Evolutionary conservation across 352 stramenopile genomes (phyloP), one percentile per base, ranked within the genome.

Genomic region (Saprolegnia diclina): DNA sequence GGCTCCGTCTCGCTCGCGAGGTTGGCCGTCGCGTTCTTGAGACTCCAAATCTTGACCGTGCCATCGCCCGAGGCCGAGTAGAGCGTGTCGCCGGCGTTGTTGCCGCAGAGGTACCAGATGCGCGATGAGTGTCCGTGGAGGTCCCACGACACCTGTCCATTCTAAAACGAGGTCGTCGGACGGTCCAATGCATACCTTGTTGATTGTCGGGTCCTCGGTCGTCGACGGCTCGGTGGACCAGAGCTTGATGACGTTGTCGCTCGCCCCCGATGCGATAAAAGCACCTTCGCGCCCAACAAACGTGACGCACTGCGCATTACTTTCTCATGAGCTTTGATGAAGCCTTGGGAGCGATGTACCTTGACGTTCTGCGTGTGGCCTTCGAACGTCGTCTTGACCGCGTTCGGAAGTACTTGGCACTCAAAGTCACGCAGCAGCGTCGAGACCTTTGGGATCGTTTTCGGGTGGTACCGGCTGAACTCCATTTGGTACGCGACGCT

Each of bases 401-500:
- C 81, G 64, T 94, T 92, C 11, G 88, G 88, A 35, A 96, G 73
- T 38, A 94, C 86, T 22, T 94, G 83, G 67, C 88, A 92, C 71
- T 94, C 84, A 74, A 93, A 96, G 67, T 96, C 88, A 16, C 81
- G 79, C 42, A 93, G 73, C 55, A 96, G 72, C 42, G 86, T 92
- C 65, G 82, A 81, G 24, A 96, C 86, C 44, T 92, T 92, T 29
- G 88, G 88, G 42, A 94, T 83, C 1, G 85, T 93, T 65, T 92
- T 92, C 0, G 84, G 86, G 50, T 93, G 85, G 55, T 93, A 94
- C 44, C 83, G 80, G 79, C 83, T 91, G 63, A 96, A 96, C 63
- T 96, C 88, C 83, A 94, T 92, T 66, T 96, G 88, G 72, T 96
- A 96, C 9, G 88, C 85, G 11, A 94, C 87, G 56, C 82, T 87